Percentiles rank a stretch among this genome's conserved stretches.
Conservation (phyloP, 2,329 filamentous ascomycete species). For the Cladophialophora psammophila region DNA sequence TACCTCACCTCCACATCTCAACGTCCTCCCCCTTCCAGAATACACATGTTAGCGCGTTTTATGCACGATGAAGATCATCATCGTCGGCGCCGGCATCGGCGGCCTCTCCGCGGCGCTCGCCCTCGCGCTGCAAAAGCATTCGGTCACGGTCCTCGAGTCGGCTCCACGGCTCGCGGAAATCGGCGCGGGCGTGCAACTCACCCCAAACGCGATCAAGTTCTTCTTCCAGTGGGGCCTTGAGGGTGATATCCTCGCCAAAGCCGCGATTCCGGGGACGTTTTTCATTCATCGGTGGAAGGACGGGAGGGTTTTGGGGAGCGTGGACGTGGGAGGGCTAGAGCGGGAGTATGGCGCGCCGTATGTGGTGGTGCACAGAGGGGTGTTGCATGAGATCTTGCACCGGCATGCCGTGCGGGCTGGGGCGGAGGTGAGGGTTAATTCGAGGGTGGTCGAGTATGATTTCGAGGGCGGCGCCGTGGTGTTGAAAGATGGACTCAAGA, state of each 20-base stretch:
- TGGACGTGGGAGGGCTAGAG: not conserved
- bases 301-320: conserved; percentile 1
- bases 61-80: conserved; percentile 4
- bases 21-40: not conserved
- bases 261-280: not conserved
- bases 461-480: conserved; percentile 5
- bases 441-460: conserved; percentile 13
- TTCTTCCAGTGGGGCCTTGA: conserved; percentile 6
- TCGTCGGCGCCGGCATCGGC: conserved; percentile 12
- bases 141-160: conserved; percentile 41
- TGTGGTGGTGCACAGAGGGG: conserved; percentile 11
- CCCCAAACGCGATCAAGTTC: conserved; percentile 43
- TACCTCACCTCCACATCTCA: not conserved
- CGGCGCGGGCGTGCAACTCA: conserved; percentile 49
- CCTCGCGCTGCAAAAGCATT: not conserved
- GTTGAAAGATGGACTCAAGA: not conserved
- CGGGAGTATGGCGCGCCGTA: conserved; percentile 10
- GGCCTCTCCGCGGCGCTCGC: conserved; percentile 2
- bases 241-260: conserved; percentile 1
- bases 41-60: not conserved
- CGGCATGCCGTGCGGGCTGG: conserved; percentile 7
- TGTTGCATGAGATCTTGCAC: conserved; percentile 12
- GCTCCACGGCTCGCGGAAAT: conserved; percentile 48
- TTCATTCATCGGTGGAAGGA: conserved; percentile 1
- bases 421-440: not conserved